These are phyloP conservation scores for Neurospora tetrasperma DNA, from an alignment of 495 filamentous ascomycete species.

Conservation along the genomic window DNA sequence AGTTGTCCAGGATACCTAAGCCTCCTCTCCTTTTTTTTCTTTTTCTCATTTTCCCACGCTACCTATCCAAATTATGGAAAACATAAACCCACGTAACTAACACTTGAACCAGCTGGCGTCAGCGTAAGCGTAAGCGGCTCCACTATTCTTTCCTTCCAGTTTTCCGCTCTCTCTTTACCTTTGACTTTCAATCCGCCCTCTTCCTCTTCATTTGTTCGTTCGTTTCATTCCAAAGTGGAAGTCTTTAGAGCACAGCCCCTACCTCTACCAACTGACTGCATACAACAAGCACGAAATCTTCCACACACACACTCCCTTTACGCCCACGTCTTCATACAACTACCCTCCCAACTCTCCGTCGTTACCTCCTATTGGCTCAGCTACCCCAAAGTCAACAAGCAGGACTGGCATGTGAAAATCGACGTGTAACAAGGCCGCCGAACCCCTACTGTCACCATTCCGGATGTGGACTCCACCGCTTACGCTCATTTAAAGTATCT, in stretches of 20 bases:
- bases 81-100: no score
- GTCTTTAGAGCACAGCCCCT: background rate
- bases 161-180: background rate
- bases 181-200: background rate
- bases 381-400: constrained; percentile 29
- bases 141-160: background rate
- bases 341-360: constrained; percentile 21
- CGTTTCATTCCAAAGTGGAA: constrained; percentile 19
- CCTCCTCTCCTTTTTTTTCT: background rate
- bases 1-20: constrained; percentile 29
- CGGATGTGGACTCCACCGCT: constrained; percentile 19
- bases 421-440: constrained; percentile 34
- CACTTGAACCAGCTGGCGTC: no score
- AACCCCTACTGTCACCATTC: constrained; percentile 27
- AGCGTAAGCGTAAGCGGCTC: no score
- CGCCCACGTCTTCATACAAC: constrained; percentile 19
- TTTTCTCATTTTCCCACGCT: no score
- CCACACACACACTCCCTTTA: constrained; percentile 34
- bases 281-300: constrained; percentile 34
- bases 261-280: constrained; percentile 7
- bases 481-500: constrained; percentile 37
- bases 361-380: constrained; percentile 36
- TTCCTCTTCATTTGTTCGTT: constrained; percentile 8
- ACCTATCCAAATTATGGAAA: no score
- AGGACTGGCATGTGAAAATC: constrained; percentile 37